A percentile compares a stretch with the other conserved stretches of the same genome.
phyloP scores from a whole-genome alignment of 345 rosid species.

The Psidium guajava region DNA sequence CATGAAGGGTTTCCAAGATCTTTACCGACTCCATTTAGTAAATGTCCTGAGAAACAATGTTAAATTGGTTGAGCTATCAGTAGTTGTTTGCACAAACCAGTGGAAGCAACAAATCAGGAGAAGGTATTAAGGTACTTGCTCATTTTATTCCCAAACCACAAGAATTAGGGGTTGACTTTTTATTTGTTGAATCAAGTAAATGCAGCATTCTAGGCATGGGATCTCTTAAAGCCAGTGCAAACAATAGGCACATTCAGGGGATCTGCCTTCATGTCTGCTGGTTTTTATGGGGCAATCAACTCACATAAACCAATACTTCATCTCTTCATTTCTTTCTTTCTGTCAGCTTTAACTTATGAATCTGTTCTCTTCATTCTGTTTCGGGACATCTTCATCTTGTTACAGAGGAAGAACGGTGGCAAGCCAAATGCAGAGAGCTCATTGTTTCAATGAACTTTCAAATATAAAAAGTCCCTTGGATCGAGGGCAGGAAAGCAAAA shows the following conservation, averaged over 20 bases:
- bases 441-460: background rate
- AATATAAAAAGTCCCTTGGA: background rate
- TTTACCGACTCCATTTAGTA: conserved; percentile 40
- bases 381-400: background rate
- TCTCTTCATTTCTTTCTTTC: background rate
- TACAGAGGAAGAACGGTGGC: background rate
- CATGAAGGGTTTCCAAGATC: conserved; percentile 66
- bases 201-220: background rate
- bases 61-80: conserved; percentile 8
- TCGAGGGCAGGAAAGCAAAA: background rate
- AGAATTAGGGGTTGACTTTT: background rate
- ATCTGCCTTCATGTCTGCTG: background rate
- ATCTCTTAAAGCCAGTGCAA: background rate
- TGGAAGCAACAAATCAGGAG: background rate
- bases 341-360: background rate
- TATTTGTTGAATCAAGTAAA: background rate
- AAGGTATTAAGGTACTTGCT: background rate
- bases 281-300: background rate
- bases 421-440: background rate
- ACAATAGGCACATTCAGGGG: background rate
- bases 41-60: conserved; percentile 25
- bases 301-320: background rate
- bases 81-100: background rate
- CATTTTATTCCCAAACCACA: background rate
- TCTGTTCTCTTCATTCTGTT: background rate